Base-by-base conservation (phyloP, 768 basidiomycete species). In the Collybia mongolica region DNA sequence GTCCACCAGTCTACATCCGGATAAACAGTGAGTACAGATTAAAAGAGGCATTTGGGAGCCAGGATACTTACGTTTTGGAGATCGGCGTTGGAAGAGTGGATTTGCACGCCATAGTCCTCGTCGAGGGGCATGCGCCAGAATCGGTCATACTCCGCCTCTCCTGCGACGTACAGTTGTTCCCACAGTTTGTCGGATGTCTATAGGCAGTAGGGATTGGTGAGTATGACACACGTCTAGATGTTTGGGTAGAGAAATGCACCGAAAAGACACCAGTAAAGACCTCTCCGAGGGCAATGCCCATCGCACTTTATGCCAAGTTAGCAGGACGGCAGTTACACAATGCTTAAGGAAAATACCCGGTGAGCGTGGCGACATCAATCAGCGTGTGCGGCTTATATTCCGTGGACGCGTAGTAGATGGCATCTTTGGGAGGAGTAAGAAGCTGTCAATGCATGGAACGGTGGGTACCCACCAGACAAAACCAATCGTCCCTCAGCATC, bases 121-220 rank as follows among this genome's bases (percentile, higher is more conserved):
- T 90, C 86, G 46, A 95, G 80, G 8, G 92, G 92, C 84, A 94
- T 83, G 22, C 92, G 82, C 92, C 92, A 94, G 76, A 95, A 85
- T 47, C 84, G 82, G 67, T 93, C 90, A 60, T 87, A 80, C 59
- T 91, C 88, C 12, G 69, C 66, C 69, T 84, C 81, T 9, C 89
- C 90, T 2, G 92, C 90, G 2, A 63, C 72, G 53, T 81, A 72
- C 9, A 95, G 77, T 47, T 79, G 72, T 32, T 77, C 60, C 89
- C 90, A 94, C 17, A 95, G 82, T 19, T 74, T 67, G 54, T 90
- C 86, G 2, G 88, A 88, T 12, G 80, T 84, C 87, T 89, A 49
- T 19, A 9, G 20, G 32, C 29, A 11, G 24, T 19, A 8, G 7
- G 35, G 22, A 23, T 18, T 22, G 9, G 32, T 5, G 17, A 18